Conservation (phyloP, 768 basidiomycete genomes). For the Calocybe gangraenosa region DNA sequence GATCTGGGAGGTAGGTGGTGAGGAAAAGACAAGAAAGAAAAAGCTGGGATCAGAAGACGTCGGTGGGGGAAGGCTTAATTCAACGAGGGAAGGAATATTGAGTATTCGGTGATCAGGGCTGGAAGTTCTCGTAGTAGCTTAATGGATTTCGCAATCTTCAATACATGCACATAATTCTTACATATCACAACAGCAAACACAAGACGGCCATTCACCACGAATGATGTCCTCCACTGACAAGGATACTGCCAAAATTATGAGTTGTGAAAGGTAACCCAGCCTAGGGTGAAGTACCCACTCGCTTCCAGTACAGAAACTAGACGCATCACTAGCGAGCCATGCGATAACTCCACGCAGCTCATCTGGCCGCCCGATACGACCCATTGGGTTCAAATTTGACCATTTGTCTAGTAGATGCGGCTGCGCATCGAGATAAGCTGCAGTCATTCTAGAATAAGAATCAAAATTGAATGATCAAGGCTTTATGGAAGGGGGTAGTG, state of each 20-base stretch:
- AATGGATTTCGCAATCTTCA: not conserved
- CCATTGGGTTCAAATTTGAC: conserved; percentile 67
- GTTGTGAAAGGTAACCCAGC: not conserved
- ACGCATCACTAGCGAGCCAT: conserved; percentile 75
- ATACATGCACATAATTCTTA: no score
- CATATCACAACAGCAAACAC: no score
- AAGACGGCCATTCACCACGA: conserved; percentile 62
- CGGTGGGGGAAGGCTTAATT: conserved; percentile 37
- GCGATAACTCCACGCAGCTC: conserved; percentile 68
- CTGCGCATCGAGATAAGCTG: conserved; percentile 61
- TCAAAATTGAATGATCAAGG: no score
- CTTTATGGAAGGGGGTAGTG: no score
- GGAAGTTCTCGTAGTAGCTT: conserved; percentile 1
- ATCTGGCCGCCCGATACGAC: conserved; percentile 66
- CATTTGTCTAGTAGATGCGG: conserved; percentile 63
- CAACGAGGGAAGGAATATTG: conserved; percentile 46
- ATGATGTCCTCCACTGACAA: conserved; percentile 62
- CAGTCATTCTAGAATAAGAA: conserved; percentile 68
- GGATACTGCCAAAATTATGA: conserved; percentile 34
- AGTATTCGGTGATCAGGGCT: conserved; percentile 33
- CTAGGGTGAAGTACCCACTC: conserved; percentile 48
- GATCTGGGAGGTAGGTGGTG: conserved; percentile 63
- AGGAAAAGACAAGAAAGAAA: conserved; percentile 46
- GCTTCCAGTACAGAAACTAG: conserved; percentile 78
- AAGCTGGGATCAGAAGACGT: conserved; percentile 32